A percentile compares a stretch with the other conserved stretches of the same genome.
Conservation (phyloP, 345 rosid genomes). For the Aquilaria yunnanensis region DNA sequence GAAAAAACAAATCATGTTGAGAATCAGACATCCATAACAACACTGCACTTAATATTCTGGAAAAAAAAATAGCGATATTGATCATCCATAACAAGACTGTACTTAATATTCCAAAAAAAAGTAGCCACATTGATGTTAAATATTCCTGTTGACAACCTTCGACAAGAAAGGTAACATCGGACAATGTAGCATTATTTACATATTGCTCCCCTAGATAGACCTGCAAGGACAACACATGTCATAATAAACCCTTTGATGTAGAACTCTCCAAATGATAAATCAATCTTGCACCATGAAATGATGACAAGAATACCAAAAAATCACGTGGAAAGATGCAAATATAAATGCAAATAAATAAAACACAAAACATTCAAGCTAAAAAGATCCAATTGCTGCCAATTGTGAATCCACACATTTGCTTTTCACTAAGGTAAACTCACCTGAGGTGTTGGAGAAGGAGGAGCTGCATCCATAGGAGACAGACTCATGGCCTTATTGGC, state of each 20-base stretch:
- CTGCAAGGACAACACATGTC: constrained; percentile 31
- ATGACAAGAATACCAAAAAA: constrained; percentile 2
- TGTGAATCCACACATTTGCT: no score
- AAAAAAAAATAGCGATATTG: background rate
- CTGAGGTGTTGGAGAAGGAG: constrained; percentile 96
- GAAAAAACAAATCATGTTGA: constrained; percentile 2
- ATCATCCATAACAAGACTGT: background rate
- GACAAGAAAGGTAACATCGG: constrained; percentile 94
- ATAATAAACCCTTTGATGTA: constrained; percentile 3
- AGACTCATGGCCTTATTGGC: constrained; percentile 81
- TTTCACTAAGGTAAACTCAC: constrained; percentile 27
- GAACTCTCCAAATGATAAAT: background rate
- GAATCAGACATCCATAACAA: background rate
- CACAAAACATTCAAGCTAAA: background rate
- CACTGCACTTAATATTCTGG: no score
- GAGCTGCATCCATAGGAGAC: constrained; percentile 93
- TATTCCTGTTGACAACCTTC: constrained; percentile 56
- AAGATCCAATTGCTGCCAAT: background rate
- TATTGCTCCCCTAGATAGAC: constrained; percentile 94
- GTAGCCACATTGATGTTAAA: no score
- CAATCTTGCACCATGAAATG: constrained; percentile 4
- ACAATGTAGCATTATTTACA: constrained; percentile 81
- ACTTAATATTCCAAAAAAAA: no score
- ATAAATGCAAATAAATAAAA: background rate
- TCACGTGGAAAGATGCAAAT: background rate